These are phyloP conservation scores for Chrysosporium queenslandicum DNA, from an alignment of 2,329 filamentous ascomycete species.

Conservation along the genomic window DNA sequence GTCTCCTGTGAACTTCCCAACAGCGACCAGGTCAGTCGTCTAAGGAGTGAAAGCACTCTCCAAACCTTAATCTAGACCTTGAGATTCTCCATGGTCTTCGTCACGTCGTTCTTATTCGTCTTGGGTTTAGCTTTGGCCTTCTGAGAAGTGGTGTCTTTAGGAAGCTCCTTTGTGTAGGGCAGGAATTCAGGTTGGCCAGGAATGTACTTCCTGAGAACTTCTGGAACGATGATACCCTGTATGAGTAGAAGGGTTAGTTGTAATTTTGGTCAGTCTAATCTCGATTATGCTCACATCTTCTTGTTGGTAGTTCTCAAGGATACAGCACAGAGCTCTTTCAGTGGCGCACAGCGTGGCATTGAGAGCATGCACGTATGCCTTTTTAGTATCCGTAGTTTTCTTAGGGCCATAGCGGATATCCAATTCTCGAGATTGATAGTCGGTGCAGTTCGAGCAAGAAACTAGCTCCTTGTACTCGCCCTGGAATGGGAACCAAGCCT, in stretches of 20 bases:
- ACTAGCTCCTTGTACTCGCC: constrained; percentile 98
- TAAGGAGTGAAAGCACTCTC: too few species aligned
- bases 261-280: background rate
- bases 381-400: constrained; percentile 71
- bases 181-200: constrained; percentile 83
- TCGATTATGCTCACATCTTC: constrained; percentile 54
- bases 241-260: background rate
- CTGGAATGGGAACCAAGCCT: constrained; percentile 94
- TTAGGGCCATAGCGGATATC: constrained; percentile 89
- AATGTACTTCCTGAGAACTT: constrained; percentile 78
- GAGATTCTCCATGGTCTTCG: constrained; percentile 35
- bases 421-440: constrained; percentile 89
- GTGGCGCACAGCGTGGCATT: constrained; percentile 88
- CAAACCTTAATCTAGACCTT: constrained; percentile 26
- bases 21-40: too few species aligned
- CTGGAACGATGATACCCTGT: constrained; percentile 67
- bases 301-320: constrained; percentile 95
- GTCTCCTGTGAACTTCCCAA: too few species aligned
- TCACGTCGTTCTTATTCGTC: constrained; percentile 26
- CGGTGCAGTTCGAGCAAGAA: constrained; percentile 94
- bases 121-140: constrained; percentile 42
- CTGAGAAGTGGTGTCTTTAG: constrained; percentile 59
- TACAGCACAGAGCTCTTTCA: constrained; percentile 82
- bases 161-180: constrained; percentile 74
- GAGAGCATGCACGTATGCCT: constrained; percentile 88